Evolutionary conservation across 2,329 filamentous ascomycete species (phyloP), one percentile per base, ranked within the genome.

Genomic region (Botryotinia calthae): DNA sequence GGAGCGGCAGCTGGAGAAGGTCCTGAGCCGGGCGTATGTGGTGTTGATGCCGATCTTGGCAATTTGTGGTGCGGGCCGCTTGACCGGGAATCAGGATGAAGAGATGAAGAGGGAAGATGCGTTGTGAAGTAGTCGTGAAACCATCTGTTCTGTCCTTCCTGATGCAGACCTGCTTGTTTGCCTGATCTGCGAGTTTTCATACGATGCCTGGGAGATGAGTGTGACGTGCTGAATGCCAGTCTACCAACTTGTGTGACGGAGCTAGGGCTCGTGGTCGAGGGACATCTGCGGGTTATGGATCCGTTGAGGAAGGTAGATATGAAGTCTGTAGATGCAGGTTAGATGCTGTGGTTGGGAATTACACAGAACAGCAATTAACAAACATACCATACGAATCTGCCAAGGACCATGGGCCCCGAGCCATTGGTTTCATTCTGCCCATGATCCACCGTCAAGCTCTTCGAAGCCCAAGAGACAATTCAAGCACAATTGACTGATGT

Each of bases 91-190:
- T 98, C 95, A 12, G 96, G 95, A 78, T 98, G 93, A 62, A 97
- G 87, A 5, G 95, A 98, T 22, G 94, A 97, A 28, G 94, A 97
- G 7, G 96, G 95, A 2, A 99, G 88, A 82, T 98, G 94, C 14
- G 96, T 97, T 74, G 98, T 93, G 82, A 99, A 99, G 85, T 99
- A 98, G 78, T 97, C 94, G 84, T 98, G 94, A 82, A 98, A 98
- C 58, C 76, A 56, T 28, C 79, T 78, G 34, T 54, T 73, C 67
- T 72, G 74, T 61, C 56, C 44, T 22, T 65, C 51, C 48, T 71
- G 75, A 12, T 56, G 28, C 67, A 64, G 70, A 28, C 70, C n/a
- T 40, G 51, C 34, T 74, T 66, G 64, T 66, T 70, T 34, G 37
- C 54, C 71, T 58, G 46, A 69, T 61, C 14, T 51, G 65, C 48